These are phyloP conservation scores for Haematococcus lacustris DNA, from an alignment of 139 green algal genomes.

Conservation along the genomic window DNA sequence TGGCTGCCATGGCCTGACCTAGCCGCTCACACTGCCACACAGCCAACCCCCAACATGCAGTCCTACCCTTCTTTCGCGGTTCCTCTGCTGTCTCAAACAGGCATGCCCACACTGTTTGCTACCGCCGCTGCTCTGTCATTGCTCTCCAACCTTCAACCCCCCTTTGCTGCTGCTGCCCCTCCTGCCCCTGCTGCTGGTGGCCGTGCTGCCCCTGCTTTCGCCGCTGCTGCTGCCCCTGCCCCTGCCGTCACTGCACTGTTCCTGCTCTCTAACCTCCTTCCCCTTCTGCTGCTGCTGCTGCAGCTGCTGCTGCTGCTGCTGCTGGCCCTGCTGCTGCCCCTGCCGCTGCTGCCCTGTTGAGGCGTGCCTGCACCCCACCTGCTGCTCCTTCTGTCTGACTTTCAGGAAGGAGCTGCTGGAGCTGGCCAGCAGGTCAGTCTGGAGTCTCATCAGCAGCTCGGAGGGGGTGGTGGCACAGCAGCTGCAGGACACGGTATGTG, in stretches of 20 bases:
- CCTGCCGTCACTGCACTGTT: background rate
- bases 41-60: too few species aligned
- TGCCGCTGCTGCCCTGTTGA: background rate
- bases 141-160: too few species aligned
- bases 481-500: background rate
- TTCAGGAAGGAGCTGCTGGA: background rate
- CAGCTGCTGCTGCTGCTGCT: background rate
- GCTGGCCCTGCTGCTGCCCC: background rate
- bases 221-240: background rate
- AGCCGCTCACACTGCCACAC: too few species aligned
- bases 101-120: too few species aligned
- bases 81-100: too few species aligned
- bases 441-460: background rate
- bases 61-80: too few species aligned
- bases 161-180: too few species aligned
- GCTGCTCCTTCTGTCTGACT: background rate
- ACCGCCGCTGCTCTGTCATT: too few species aligned
- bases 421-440: background rate
- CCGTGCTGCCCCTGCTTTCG: background rate
- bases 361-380: background rate
- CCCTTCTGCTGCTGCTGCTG: background rate
- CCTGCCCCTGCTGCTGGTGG: conserved; percentile 6
- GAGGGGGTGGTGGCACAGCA: background rate
- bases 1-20: too few species aligned
- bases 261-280: background rate